Evolutionary conservation across 2,329 filamentous ascomycete genomes (phyloP).

Genomic region (Cordyceps farinosa): DNA sequence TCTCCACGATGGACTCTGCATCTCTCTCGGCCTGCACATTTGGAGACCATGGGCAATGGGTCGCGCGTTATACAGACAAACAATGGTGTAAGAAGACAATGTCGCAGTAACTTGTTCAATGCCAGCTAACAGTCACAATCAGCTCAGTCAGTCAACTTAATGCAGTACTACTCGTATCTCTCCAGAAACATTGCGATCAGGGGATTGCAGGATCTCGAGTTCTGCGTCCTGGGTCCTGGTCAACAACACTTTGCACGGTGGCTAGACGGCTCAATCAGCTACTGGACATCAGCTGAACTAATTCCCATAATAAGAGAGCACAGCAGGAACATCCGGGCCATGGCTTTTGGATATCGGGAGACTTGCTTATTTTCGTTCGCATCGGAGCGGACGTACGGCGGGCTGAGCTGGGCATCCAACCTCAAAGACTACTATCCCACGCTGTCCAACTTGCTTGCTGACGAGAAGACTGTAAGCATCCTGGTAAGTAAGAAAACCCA

Average conservation of each 20-base stretch:
- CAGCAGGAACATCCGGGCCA: neutral
- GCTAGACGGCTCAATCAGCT: neutral
- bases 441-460: neutral
- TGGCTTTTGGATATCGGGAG: neutral
- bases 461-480: neutral
- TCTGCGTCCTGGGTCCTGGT: neutral
- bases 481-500: neutral
- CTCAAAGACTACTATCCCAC: neutral
- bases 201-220: neutral
- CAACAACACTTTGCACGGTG: neutral
- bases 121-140: neutral
- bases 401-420: neutral
- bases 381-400: neutral
- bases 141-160: neutral
- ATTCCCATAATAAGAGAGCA: neutral
- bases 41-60: neutral
- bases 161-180: neutral
- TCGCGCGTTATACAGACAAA: neutral
- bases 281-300: neutral
- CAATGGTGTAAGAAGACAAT: neutral
- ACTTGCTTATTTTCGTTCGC: neutral
- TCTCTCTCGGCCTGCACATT: neutral
- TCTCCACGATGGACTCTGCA: neutral
- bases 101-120: neutral
- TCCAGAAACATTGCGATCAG: neutral